These are phyloP conservation scores for Saccharomyces hybrid DNA, from an alignment of 1,139 yeast species.

Conservation along the genomic window DNA sequence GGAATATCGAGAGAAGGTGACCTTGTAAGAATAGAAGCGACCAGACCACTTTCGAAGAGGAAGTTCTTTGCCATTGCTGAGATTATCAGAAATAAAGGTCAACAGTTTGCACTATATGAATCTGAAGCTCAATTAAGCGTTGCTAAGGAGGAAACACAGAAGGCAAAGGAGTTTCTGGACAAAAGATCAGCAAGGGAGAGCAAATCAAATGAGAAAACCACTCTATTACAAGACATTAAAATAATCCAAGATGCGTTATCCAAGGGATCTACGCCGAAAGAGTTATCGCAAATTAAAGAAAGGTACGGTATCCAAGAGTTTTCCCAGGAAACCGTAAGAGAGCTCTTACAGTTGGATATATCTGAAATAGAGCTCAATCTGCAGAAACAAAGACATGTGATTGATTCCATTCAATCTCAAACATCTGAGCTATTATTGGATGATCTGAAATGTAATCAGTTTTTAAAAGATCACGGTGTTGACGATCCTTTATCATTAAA, in stretches of 20 bases:
- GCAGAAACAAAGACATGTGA: constrained; percentile 24
- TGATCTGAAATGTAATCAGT: constrained; percentile 30
- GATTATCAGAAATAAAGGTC: constrained; percentile 82
- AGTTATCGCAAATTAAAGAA: constrained; percentile 42
- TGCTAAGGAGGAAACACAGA: constrained; percentile 49
- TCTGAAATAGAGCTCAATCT: constrained; percentile 34
- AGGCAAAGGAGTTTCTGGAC: constrained; percentile 43
- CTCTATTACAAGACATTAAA: constrained; percentile 25
- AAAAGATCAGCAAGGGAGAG: constrained; percentile 39
- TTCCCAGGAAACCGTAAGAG: constrained; percentile 43
- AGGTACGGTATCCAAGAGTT: constrained; percentile 53
- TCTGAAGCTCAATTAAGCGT: constrained; percentile 64
- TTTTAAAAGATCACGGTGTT: constrained; percentile 29
- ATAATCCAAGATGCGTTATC: constrained; percentile 30
- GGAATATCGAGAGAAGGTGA: constrained; percentile 92
- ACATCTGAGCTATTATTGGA: constrained; percentile 34
- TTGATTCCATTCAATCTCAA: constrained; percentile 33
- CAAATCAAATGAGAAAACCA: constrained; percentile 26
- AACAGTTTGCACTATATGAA: constrained; percentile 78
- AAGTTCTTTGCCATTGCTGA: constrained; percentile 94
- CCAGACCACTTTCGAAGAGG: constrained; percentile 75
- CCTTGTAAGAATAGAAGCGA: constrained; percentile 84
- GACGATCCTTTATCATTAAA: constrained; percentile 34
- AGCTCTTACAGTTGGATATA: constrained; percentile 35
- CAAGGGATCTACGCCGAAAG: constrained; percentile 32